Evolutionary conservation across 352 stramenopile genomes (phyloP).

Genomic region (Globisporangium ultimum): DNA sequence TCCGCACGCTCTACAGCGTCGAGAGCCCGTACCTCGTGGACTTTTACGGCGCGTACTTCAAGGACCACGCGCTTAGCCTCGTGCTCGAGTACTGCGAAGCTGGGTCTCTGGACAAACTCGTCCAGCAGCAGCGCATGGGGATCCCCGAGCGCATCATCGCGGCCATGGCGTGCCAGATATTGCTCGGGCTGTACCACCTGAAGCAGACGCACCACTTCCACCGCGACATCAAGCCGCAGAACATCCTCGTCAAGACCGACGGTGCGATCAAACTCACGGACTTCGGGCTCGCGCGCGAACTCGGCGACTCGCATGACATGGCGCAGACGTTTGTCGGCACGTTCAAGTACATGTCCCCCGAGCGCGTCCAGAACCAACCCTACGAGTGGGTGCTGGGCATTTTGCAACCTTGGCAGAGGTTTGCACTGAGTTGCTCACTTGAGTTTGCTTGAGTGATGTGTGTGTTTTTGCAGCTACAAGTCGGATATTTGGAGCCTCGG

Average conservation of each 20-base stretch:
- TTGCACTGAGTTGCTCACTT: not conserved
- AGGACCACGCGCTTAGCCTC: slow-evolving; percentile 64
- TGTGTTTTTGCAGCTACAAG: slow-evolving; percentile 49
- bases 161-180: slow-evolving; percentile 55
- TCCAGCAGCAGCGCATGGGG: slow-evolving; percentile 11
- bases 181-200: slow-evolving; percentile 57
- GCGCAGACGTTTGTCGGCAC: slow-evolving; percentile 89
- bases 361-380: slow-evolving; percentile 83
- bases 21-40: slow-evolving; percentile 60
- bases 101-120: slow-evolving; percentile 57
- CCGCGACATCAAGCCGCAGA: slow-evolving; percentile 92
- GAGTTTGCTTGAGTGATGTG: slow-evolving; percentile 1
- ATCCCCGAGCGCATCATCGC: slow-evolving; percentile 50
- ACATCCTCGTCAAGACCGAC: slow-evolving; percentile 85
- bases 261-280: slow-evolving; percentile 83
- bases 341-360: slow-evolving; percentile 92
- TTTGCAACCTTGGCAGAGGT: too few relatives aligned
- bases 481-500: slow-evolving; percentile 78
- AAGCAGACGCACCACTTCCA: slow-evolving; percentile 84
- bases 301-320: slow-evolving; percentile 71
- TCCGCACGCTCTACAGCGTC: slow-evolving; percentile 71
- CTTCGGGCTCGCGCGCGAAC: slow-evolving; percentile 66
- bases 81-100: slow-evolving; percentile 64
- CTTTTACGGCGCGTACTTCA: slow-evolving; percentile 73
- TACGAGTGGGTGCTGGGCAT: slow-evolving; percentile 48